These are phyloP conservation scores for Nakaseomyces sp. DNA, from an alignment of 1,139 yeast species.

Conservation along the genomic window DNA sequence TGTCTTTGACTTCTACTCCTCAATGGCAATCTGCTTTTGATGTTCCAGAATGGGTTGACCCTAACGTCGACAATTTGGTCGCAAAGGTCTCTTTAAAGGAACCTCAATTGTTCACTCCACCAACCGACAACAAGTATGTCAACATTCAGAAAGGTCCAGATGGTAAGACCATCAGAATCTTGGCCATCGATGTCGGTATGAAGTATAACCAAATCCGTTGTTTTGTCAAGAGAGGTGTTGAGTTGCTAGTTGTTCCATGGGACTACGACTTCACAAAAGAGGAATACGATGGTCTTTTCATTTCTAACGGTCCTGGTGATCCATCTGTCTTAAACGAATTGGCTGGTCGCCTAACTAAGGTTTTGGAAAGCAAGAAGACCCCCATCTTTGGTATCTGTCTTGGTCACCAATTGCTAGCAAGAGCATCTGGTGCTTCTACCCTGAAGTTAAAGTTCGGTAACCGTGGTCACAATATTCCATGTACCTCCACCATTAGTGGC, in stretches of 20 bases:
- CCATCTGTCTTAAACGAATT: constrained; percentile 66
- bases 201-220: constrained; percentile 96
- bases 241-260: constrained; percentile 93
- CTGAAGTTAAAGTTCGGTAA: constrained; percentile 93
- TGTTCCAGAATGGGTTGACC: constrained; percentile 85
- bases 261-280: constrained; percentile 74
- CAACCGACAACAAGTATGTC: constrained; percentile 44
- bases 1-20: constrained; percentile 36
- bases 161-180: constrained; percentile 71
- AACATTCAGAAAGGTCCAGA: constrained; percentile 42
- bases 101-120: constrained; percentile 60
- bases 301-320: constrained; percentile 99
- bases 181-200: constrained; percentile 97
- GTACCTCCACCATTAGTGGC: constrained; percentile 87
- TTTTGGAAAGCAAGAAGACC: constrained; percentile 54
- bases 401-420: constrained; percentile 95
- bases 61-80: constrained; percentile 84
- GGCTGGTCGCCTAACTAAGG: constrained; percentile 42
- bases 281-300: constrained; percentile 86
- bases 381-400: constrained; percentile 96
- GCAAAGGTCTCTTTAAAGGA: constrained; percentile 76
- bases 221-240: constrained; percentile 92
- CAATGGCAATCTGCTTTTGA: constrained; percentile 60
- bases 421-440: constrained; percentile 93
- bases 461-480: constrained; percentile 99